A percentile compares a stretch with the other conserved stretches of the same genome.
These are phyloP conservation scores for Castanea sativa DNA, from an alignment of 306 rosid species.

Conservation along the genomic window DNA sequence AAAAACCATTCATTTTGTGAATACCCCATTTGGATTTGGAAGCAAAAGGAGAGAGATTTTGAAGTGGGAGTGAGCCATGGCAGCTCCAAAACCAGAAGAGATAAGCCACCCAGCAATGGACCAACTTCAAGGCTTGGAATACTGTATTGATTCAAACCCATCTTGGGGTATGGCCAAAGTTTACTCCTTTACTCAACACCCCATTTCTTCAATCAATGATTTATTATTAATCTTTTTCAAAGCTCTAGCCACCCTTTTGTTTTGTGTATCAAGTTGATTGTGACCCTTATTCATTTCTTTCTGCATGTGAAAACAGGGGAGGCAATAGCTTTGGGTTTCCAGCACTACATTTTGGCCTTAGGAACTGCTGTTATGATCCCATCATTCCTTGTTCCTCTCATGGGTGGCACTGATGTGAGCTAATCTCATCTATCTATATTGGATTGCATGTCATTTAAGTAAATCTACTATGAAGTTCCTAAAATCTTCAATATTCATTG, in stretches of 20 bases:
- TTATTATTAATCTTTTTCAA: neutral
- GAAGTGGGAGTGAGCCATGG: slow-evolving; percentile 52
- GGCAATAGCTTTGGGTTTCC: slow-evolving; percentile 84
- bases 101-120: slow-evolving; percentile 89
- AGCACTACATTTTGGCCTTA: slow-evolving; percentile 92
- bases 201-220: slow-evolving; percentile 12
- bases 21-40: slow-evolving; percentile 27
- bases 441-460: neutral
- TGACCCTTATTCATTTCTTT: slow-evolving; percentile 6
- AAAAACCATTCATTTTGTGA: slow-evolving; percentile 1
- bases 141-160: slow-evolving; percentile 94
- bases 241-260: neutral
- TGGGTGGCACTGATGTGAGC: slow-evolving; percentile 96
- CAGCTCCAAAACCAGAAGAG: slow-evolving; percentile 74
- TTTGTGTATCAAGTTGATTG: neutral
- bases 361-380: slow-evolving; percentile 99
- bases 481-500: no score
- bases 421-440: neutral
- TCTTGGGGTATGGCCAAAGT: slow-evolving; percentile 74
- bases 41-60: slow-evolving; percentile 12
- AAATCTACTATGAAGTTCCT: no score
- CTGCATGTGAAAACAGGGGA: slow-evolving; percentile 66
- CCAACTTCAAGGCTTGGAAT: slow-evolving; percentile 98
- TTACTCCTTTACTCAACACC: slow-evolving; percentile 12
- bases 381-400: slow-evolving; percentile 88